Evolutionary conservation across 768 basidiomycete genomes (phyloP).

Genomic region (Tephrocybe sp.): DNA sequence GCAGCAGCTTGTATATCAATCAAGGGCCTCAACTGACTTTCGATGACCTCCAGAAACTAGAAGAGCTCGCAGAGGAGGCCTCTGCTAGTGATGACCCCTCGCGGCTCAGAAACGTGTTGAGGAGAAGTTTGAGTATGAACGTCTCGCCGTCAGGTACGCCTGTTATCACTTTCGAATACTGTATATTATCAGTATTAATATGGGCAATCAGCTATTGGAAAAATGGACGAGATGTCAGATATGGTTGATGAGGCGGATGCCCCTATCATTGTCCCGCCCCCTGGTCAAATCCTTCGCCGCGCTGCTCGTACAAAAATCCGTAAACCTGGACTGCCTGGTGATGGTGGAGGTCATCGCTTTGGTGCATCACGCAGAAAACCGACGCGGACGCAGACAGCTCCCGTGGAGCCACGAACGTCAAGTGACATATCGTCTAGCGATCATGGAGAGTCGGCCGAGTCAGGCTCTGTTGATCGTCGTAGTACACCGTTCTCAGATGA

Average conservation of each 20-base stretch:
- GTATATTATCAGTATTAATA: conserved; percentile 16
- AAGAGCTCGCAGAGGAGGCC: conserved; percentile 90
- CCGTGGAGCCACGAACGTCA: conserved; percentile 55
- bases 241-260: conserved; percentile 80
- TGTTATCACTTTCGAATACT: conserved; percentile 12
- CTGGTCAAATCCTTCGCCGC: conserved; percentile 87
- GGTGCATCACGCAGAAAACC: conserved; percentile 44
- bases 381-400: conserved; percentile 25
- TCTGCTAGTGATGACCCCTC: conserved; percentile 80
- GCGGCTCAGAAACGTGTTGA: conserved; percentile 73
- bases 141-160: conserved; percentile 81
- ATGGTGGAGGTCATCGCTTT: conserved; percentile 85
- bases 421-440: conserved; percentile 75
- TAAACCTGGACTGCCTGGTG: conserved; percentile 74
- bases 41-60: conserved; percentile 90
- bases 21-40: conserved; percentile 87
- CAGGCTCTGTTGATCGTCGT: conserved; percentile 29
- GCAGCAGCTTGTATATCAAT: conserved; percentile 65
- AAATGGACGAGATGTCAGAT: conserved; percentile 67
- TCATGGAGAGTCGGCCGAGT: conserved; percentile 54
- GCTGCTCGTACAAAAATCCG: conserved; percentile 95
- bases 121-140: conserved; percentile 88
- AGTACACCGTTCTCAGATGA: conserved; percentile 51
- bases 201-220: conserved; percentile 52
- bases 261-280: conserved; percentile 89